These are phyloP conservation scores for Handroanthus guayacan DNA, from an alignment of 257 asterid species.

Conservation along the genomic window DNA sequence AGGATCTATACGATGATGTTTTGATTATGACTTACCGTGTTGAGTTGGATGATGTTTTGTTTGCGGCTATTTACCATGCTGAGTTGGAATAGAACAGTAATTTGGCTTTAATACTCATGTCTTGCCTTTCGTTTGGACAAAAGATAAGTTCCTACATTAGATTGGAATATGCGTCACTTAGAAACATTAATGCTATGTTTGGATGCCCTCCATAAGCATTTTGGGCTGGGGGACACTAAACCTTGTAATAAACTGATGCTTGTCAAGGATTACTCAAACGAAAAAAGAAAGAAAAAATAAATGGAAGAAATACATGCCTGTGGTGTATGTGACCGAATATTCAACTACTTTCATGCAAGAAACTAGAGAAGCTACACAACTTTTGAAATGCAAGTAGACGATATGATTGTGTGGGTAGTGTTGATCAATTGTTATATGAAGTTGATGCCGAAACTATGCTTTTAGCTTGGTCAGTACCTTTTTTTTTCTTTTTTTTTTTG, in stretches of 20 bases:
- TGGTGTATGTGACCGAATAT: not conserved
- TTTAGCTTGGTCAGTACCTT: not conserved
- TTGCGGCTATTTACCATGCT: not conserved
- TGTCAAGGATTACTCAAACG: not conserved
- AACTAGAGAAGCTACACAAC: not conserved
- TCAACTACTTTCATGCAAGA: not conserved
- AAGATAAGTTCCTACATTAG: not conserved
- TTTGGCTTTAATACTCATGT: not conserved
- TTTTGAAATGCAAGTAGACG: not conserved
- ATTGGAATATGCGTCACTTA: not conserved
- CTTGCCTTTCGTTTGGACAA: not conserved
- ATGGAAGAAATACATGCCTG: not conserved
- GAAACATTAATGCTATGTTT: not conserved
- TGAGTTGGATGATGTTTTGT: not conserved
- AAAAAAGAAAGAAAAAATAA: not conserved
- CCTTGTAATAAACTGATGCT: not conserved
- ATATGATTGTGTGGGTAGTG: not conserved
- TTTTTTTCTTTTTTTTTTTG: too few relatives aligned
- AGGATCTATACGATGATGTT: not conserved
- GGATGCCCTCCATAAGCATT: too few relatives aligned
- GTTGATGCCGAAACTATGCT: constrained; percentile 1
- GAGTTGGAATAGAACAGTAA: not conserved
- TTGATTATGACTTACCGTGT: not conserved
- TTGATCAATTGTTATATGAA: not conserved
- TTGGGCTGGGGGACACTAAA: not conserved